These are phyloP conservation scores for Exophiala aquamarina DNA, from an alignment of 2,329 filamentous ascomycete genomes.

Conservation along the genomic window DNA sequence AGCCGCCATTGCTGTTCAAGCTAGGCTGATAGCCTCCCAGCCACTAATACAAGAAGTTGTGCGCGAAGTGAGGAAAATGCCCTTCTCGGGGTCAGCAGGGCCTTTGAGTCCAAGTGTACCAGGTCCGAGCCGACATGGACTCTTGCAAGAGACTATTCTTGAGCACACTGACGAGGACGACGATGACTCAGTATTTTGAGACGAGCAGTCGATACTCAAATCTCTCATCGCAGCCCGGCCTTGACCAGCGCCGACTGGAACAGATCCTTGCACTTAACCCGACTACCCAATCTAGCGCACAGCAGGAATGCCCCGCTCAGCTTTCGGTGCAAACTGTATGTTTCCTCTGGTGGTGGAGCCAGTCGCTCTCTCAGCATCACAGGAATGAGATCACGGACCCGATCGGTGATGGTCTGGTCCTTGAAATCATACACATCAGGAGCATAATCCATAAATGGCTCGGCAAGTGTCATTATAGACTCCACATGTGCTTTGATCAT, in stretches of 20 bases:
- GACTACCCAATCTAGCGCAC: constrained; percentile 81
- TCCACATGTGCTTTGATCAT: constrained; percentile 93
- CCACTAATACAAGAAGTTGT: constrained; percentile 25
- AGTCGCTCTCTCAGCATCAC: constrained; percentile 89
- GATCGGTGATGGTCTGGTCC: constrained; percentile 93
- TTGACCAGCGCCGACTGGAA: constrained; percentile 59
- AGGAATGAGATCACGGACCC: constrained; percentile 84
- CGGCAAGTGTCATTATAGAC: constrained; percentile 84
- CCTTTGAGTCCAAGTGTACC: constrained; percentile 14
- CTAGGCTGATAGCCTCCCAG: constrained; percentile 22
- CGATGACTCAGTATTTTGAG: constrained; percentile 22
- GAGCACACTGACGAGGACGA: constrained; percentile 29
- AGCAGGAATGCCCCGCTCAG: constrained; percentile 91
- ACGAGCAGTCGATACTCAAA: too few species aligned
- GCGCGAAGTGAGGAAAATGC: constrained; percentile 21
- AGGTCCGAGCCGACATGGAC: constrained; percentile 12
- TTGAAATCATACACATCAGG: constrained; percentile 88
- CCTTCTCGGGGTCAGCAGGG: constrained; percentile 11
- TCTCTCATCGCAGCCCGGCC: constrained; percentile 14
- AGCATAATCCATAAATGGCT: constrained; percentile 77
- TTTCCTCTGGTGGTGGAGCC: constrained; percentile 92
- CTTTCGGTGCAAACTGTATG: constrained; percentile 92
- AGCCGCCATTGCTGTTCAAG: constrained; percentile 18
- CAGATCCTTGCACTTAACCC: constrained; percentile 76
- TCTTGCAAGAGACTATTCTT: constrained; percentile 27